Evolutionary conservation across 2,329 filamentous ascomycete species (phyloP).

Genomic region (Ophiostoma sp.): DNA sequence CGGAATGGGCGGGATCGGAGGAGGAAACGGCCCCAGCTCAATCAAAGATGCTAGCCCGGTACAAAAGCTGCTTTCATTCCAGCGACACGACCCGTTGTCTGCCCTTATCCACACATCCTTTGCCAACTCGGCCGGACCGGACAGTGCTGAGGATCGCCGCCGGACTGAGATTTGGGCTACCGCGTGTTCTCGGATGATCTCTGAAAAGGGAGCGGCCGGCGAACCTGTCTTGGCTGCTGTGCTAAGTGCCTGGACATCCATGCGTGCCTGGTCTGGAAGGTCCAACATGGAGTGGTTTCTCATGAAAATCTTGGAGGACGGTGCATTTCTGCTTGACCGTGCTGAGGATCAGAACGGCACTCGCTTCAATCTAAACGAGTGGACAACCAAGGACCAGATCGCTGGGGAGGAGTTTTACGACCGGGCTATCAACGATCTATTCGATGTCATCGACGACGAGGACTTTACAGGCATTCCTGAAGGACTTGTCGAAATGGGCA

Average conservation of each 20-base stretch:
- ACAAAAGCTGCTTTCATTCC: constrained; percentile 80
- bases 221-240: constrained; percentile 79
- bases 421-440: constrained; percentile 70
- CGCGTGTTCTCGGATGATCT: constrained; percentile 75
- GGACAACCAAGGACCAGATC: constrained; percentile 72
- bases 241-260: constrained; percentile 78
- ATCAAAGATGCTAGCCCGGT: constrained; percentile 46
- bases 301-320: constrained; percentile 89
- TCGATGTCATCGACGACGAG: constrained; percentile 79
- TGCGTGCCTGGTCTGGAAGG: constrained; percentile 85
- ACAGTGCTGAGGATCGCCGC: constrained; percentile 73
- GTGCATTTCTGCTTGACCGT: constrained; percentile 82
- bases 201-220: constrained; percentile 66
- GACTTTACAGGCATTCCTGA: constrained; percentile 80
- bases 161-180: constrained; percentile 84
- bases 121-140: constrained; percentile 75
- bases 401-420: constrained; percentile 86
- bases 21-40: background rate
- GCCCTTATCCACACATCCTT: constrained; percentile 84
- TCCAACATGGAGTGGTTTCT: constrained; percentile 89
- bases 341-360: constrained; percentile 72
- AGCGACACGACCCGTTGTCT: constrained; percentile 79
- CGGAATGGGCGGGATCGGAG: background rate
- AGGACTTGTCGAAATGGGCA: constrained; percentile 76
- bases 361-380: constrained; percentile 64